phyloP scores from a whole-genome alignment of 2,329 filamentous ascomycete species.

The Stemphylium beticola region DNA sequence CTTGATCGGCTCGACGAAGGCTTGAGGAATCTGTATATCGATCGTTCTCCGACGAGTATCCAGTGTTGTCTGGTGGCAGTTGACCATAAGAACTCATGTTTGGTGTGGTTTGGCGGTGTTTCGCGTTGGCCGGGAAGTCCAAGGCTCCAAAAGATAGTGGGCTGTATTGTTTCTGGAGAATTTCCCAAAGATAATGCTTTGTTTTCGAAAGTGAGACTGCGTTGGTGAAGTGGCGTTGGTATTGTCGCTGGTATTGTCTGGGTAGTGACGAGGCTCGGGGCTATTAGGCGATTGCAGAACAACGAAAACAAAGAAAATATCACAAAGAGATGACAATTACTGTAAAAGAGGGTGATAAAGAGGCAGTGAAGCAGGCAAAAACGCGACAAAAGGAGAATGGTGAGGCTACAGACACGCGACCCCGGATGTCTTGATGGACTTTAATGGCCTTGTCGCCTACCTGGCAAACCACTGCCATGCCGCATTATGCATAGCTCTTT shows the following conservation, averaged over 20 bases:
- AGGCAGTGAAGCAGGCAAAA: constrained; percentile 18
- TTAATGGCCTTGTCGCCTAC: constrained; percentile 28
- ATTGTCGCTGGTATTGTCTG: constrained; percentile 26
- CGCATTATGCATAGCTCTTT: constrained; percentile 34
- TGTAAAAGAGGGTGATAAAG: constrained; percentile 10
- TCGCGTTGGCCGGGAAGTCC: constrained; percentile 1
- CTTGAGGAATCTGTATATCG: constrained; percentile 1
- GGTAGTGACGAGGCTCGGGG: constrained; percentile 24
- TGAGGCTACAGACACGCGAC: constrained; percentile 36
- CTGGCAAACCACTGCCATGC: constrained; percentile 30
- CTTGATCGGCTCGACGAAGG: constrained; percentile 24
- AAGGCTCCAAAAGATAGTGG: constrained; percentile 14
- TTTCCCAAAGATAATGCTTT: constrained; percentile 33
- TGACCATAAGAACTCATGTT: constrained; percentile 31
- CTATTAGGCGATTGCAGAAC: constrained; percentile 22
- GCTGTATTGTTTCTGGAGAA: constrained; percentile 9
- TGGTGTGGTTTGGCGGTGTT: constrained; percentile 3
- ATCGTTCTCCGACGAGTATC: constrained; percentile 3
- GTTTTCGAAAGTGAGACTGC: constrained; percentile 36
- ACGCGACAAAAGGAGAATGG: constrained; percentile 21
- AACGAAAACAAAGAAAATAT: constrained; percentile 18
- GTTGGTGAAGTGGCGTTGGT: constrained; percentile 33
- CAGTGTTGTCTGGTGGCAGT: constrained; percentile 14
- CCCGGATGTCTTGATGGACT: constrained; percentile 29
- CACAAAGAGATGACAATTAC: constrained; percentile 14